Evolutionary conservation across 2,329 filamentous ascomycete genomes (phyloP), one percentile per base, ranked within the genome.

Genomic region (Blastomyces silverae): DNA sequence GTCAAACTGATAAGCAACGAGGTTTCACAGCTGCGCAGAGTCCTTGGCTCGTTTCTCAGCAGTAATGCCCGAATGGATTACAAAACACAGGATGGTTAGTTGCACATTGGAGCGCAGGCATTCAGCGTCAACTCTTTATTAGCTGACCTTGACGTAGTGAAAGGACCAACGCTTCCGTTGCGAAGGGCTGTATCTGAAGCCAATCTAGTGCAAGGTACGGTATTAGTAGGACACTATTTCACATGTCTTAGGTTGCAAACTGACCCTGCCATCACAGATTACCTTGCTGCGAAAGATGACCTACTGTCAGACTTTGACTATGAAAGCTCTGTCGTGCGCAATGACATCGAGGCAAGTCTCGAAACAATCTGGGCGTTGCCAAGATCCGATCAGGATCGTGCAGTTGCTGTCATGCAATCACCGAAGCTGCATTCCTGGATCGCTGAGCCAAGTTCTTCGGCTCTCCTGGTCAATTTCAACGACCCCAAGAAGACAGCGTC

Each of bases 381-480:
- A 13, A 50, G 42, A 61, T 28, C 44, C 42, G 59, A 61, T 13
- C 59, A 61, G 17, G 59, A 61, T 50, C 59, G 59, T 8, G 39
- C 42, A 34, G 59, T 61, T 28, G 59, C 44, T 22, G 17, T 61
- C 42, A 61, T 61, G 59, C 59, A 50, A 28, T 61, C 44, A n/a
- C 59, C 59, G 17, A 61, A 61, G 46, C 59, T 61, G 42, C 59
- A 61, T 22, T 7, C 48, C 46, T 61, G 59, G 59, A 52, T 61
- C 44, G 37, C 44, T 22, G 31, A 50, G 25, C 22, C 59, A 17
- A 61, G 44, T 31, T 61, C 59, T 25, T 61, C 59, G 11, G 28
- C 59, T 37, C 59, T 61, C 25, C 10, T 61, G 31, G 59, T 61
- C 59, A 61, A 61, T 52, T 61, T 61, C 28, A 61, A 61, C 28